Evolutionary conservation across 1,139 yeast genomes (phyloP).

Genomic region (Yamadazyma sp.): DNA sequence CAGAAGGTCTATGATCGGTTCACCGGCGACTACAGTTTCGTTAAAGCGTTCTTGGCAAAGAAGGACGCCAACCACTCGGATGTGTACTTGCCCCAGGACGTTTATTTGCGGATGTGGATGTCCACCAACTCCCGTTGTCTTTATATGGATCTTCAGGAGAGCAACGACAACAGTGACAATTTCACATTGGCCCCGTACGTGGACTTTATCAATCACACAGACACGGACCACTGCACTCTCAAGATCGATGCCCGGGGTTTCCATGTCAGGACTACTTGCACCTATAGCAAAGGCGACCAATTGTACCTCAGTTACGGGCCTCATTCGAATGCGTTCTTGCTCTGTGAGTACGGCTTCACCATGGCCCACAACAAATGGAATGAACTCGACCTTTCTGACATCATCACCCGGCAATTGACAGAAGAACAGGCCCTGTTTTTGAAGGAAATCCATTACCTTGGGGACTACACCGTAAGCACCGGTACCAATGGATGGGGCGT

Average conservation of each 20-base stretch:
- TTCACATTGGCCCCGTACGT: constrained; percentile 91
- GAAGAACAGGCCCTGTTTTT: constrained; percentile 46
- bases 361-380: constrained; percentile 64
- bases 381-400: constrained; percentile 59
- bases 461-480: constrained; percentile 70
- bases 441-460: constrained; percentile 55
- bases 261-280: constrained; percentile 42
- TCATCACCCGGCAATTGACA: constrained; percentile 37
- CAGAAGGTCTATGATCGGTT: constrained; percentile 38
- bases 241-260: constrained; percentile 52
- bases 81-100: constrained; percentile 6
- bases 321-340: constrained; percentile 76
- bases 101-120: constrained; percentile 64
- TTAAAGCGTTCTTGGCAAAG: constrained; percentile 22
- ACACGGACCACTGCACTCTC: constrained; percentile 52
- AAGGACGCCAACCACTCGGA: constrained; percentile 8
- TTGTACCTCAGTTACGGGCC: constrained; percentile 80
- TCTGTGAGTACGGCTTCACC: constrained; percentile 86
- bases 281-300: constrained; percentile 52
- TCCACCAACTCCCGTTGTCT: constrained; percentile 90
- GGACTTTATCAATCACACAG: constrained; percentile 81
- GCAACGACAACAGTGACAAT: constrained; percentile 53
- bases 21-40: constrained; percentile 33
- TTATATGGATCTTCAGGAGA: constrained; percentile 67
- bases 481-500: constrained; percentile 34